Evolutionary conservation across 768 basidiomycete species (phyloP).

Genomic region (Lenzites betulinus): DNA sequence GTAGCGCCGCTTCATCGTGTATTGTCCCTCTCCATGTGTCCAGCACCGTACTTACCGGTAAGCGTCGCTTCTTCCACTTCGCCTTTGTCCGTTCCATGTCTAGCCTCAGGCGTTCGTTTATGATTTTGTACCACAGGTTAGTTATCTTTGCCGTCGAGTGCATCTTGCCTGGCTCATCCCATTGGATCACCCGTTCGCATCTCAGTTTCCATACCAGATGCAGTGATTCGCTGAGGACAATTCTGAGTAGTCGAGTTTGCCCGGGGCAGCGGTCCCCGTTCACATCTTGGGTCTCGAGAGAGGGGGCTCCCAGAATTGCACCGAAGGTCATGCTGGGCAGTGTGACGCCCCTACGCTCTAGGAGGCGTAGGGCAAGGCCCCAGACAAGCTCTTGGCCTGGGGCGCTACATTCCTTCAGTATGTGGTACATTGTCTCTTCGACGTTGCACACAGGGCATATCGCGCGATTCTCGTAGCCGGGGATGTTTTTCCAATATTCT

Average conservation of each 20-base stretch:
- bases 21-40: no score
- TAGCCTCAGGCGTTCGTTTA: constrained; percentile 15
- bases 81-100: not conserved
- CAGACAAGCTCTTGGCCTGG: not conserved
- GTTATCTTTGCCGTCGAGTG: not conserved
- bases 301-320: no score
- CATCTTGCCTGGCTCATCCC: not conserved
- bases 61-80: no score
- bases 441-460: not conserved
- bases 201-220: not conserved
- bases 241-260: not conserved
- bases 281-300: no score
- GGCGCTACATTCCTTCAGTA: not conserved
- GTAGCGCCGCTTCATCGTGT: no score
- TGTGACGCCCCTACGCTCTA: no score
- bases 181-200: not conserved
- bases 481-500: not conserved
- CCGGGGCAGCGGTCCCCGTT: no score
- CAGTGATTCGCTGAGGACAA: not conserved
- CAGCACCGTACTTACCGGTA: no score
- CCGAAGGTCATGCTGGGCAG: no score
- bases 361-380: no score
- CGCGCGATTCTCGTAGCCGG: not conserved
- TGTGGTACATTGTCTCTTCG: not conserved
- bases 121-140: constrained; percentile 31